Evolutionary conservation across 73 alveolate genomes (phyloP).

Genomic region (Paramecium biaurelia): DNA sequence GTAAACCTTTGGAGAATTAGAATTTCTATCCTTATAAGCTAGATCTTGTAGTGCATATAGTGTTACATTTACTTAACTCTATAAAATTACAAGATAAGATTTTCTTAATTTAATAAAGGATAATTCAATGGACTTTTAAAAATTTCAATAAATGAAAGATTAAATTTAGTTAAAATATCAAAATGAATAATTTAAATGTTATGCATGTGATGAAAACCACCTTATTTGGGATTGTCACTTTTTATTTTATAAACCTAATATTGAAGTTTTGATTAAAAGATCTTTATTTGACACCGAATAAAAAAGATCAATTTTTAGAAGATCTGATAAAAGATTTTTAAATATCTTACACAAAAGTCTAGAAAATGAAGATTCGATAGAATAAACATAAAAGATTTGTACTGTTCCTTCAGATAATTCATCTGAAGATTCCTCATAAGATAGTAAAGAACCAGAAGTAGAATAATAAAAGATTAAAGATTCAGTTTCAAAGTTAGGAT

Average conservation of each 20-base stretch:
- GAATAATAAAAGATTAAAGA: background rate
- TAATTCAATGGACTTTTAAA: background rate
- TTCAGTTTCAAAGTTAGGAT: background rate
- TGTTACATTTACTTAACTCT: background rate
- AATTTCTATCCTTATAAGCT: background rate
- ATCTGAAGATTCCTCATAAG: background rate
- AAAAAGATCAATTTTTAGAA: background rate
- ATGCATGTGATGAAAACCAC: background rate
- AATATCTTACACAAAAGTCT: background rate
- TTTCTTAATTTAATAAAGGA: background rate
- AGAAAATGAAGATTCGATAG: background rate
- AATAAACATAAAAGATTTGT: background rate
- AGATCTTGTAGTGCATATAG: conserved; percentile 9
- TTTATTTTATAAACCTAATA: background rate
- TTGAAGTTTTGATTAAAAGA: background rate
- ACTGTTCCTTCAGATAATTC: background rate
- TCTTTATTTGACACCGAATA: background rate
- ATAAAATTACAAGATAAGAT: background rate
- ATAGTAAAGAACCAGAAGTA: background rate
- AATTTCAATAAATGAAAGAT: conserved; percentile 1
- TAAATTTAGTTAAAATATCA: background rate
- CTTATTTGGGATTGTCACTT: conserved; percentile 25
- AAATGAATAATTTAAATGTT: background rate
- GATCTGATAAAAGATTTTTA: background rate
- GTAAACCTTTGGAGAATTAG: conserved; percentile 6